phyloP scores from a whole-genome alignment of 176 grass and related monocot genomes.

The Aechmea fasciata region DNA sequence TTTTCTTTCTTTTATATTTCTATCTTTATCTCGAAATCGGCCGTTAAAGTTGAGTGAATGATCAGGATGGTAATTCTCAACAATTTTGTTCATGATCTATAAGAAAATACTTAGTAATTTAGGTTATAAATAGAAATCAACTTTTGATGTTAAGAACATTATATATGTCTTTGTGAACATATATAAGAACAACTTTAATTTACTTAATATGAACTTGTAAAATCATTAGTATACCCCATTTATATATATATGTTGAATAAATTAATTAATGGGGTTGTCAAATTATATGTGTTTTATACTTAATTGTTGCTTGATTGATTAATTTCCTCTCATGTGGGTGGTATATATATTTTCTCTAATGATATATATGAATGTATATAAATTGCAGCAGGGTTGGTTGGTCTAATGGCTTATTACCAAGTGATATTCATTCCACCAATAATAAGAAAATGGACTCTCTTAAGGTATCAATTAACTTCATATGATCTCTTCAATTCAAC shows the following conservation, averaged over 20 bases:
- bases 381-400: constrained; percentile 32
- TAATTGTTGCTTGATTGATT: no score
- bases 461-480: constrained; percentile 34
- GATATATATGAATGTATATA: neutral
- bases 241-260: no score
- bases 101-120: no score
- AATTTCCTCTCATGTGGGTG: neutral
- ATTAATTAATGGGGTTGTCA: no score
- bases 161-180: no score
- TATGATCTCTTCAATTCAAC: neutral
- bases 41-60: neutral
- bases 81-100: no score
- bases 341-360: constrained; percentile 2
- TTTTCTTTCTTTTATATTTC: neutral
- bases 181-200: no score
- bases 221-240: no score
- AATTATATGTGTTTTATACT: no score
- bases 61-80: neutral
- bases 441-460: constrained; percentile 35
- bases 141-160: no score
- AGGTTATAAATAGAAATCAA: no score
- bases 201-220: no score
- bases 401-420: constrained; percentile 27
- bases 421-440: constrained; percentile 31
- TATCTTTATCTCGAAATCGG: neutral